phyloP scores from a whole-genome alignment of 2,329 filamentous ascomycete species.

The Neoscytalidium dimidiatum region DNA sequence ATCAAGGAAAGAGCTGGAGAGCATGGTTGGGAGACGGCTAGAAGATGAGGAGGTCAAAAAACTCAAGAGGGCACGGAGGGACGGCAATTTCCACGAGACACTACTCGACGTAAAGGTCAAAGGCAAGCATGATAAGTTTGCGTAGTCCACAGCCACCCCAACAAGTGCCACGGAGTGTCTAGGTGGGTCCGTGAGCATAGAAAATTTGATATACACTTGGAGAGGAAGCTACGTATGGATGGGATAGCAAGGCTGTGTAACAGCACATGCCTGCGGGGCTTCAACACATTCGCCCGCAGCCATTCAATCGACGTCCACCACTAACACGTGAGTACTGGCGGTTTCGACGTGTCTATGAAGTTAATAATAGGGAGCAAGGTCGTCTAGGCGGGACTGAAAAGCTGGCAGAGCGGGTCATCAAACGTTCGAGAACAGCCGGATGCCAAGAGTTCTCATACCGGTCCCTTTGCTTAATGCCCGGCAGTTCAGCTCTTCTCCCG shows the following conservation, averaged over 20 bases:
- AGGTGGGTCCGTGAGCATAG: background rate
- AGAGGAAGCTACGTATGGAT: background rate
- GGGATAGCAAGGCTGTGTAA: background rate
- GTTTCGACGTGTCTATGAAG: background rate
- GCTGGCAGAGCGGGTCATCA: background rate
- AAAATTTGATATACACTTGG: background rate
- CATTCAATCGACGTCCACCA: background rate
- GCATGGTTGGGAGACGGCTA: slow-evolving; percentile 71
- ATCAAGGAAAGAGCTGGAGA: slow-evolving; percentile 80
- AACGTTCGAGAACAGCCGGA: background rate
- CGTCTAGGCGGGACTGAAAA: background rate
- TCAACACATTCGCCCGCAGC: background rate
- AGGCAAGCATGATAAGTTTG: slow-evolving; percentile 87
- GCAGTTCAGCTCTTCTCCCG: background rate
- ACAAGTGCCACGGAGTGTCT: background rate
- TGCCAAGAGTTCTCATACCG: background rate
- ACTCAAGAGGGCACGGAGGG: slow-evolving; percentile 78
- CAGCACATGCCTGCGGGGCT: background rate
- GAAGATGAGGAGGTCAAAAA: slow-evolving; percentile 84
- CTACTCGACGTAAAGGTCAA: slow-evolving; percentile 87
- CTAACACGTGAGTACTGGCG: background rate
- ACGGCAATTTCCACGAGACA: slow-evolving; percentile 88
- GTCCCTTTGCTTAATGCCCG: too few species aligned
- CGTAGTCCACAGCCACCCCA: slow-evolving; percentile 27
- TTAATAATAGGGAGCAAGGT: background rate